A percentile compares a stretch with the other conserved stretches of the same genome.
Conservation (phyloP, 345 rosid genomes). For the Rhizophora apiculata region DNA sequence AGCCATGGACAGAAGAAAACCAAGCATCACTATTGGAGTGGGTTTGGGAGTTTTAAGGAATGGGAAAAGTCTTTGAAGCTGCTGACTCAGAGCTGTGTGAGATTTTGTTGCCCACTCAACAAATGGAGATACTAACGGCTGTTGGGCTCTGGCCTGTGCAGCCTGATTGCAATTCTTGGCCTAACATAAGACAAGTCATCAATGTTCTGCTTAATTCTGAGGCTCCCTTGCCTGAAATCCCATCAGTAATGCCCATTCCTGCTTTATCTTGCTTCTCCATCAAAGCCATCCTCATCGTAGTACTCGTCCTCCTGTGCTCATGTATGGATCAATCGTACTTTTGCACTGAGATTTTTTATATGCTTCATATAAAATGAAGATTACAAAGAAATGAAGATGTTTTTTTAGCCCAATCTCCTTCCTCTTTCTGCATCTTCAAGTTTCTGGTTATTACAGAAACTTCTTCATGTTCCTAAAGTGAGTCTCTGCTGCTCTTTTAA, state of each 20-base stretch:
- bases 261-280: no score
- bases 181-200: slow-evolving; percentile 8
- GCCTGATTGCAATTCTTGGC: slow-evolving; percentile 3
- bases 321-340: no score
- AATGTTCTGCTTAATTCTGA: slow-evolving; percentile 8
- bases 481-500: no score
- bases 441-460: no score
- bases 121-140: slow-evolving; percentile 7
- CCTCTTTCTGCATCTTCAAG: no score
- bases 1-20: background rate
- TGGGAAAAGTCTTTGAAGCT: slow-evolving; percentile 1
- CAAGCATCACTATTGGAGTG: slow-evolving; percentile 2
- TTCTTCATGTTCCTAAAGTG: no score
- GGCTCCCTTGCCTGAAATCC: slow-evolving; percentile 11
- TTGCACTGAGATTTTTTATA: no score
- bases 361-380: no score
- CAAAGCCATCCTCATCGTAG: no score
- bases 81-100: slow-evolving; percentile 1
- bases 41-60: slow-evolving; percentile 7
- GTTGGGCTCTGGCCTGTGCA: slow-evolving; percentile 20
- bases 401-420: no score
- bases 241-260: slow-evolving; percentile 15
- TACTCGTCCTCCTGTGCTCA: no score
- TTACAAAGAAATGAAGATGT: no score
- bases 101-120: background rate